Base-by-base conservation (phyloP, 495 filamentous ascomycete genomes). In the Letharia columbiana region DNA sequence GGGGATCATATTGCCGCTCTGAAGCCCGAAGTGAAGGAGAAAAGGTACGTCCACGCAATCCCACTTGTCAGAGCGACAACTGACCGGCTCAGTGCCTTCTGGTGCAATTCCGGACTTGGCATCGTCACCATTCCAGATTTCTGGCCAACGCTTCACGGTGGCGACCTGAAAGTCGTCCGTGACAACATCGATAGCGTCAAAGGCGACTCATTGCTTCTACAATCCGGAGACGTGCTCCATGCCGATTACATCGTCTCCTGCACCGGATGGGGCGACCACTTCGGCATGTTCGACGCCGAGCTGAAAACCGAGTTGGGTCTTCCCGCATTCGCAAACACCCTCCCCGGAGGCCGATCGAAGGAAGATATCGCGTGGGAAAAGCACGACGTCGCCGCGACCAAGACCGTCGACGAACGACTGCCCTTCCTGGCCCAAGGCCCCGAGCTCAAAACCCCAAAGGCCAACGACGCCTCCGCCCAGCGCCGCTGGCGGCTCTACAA, bases 31-130 rank as follows among this genome's bases (percentile, higher is more conserved):
- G 47, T 67, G 4, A 45, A 63, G 11, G 23, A 28, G 9, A 23
- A 67, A 54, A 54, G 40, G 40, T 63, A 49, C 35, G 39, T 41
- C 40, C 11, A 11, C 4, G 28, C 28, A n/a, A 18, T 59, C 28
- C 41, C 15, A 18, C 1, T 20, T 23, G 4, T 45, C 40, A 37
- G 50, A 47, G 60, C 18, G 23, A 13, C 5, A 33, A 5, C 45
- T 54, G 20, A 42, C 23, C 42, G 15, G 35, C 12, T 60, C 42
- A 77, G 74, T 41, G 71, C 75, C 17, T 79, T 80, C 67, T 79
- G 76, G 77, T 70, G 70, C n/a, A 67, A 73, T 39, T 70, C 74
- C 0, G 75, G 75, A 39, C 67, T 81, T 1, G 77, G 77, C 1
- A 41, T 74, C 0, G 75, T 73, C 58, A 73, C 69, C 4, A 64